Base-by-base conservation (phyloP, 2,329 filamentous ascomycete genomes). In the Anthostomella pinea region DNA sequence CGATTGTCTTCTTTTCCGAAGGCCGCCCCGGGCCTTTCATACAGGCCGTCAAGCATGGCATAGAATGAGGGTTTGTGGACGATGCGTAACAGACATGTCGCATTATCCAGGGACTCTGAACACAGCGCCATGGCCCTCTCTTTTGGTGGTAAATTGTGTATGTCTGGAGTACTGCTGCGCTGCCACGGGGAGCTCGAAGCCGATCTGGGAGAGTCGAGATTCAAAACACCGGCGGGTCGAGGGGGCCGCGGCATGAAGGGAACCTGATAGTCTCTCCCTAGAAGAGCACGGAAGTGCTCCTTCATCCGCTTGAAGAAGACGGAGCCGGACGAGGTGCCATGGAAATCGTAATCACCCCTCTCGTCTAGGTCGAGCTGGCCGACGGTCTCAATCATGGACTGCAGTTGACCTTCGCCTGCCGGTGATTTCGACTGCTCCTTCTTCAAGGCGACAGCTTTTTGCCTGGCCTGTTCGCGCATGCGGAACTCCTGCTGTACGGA, bases 381-480 rank as follows among this genome's bases (percentile, higher is more conserved):
- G 3, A 91, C 88, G 26, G 87, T 87, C 57, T 91, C 86, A 39
- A 97, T 89, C 91, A 98, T 97, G 18, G 90, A 95, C 57, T 91
- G 83, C 17, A 98, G 70, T 47, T 91, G 78, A 8, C 78, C 79
- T 49, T 91, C 87, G 28, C 29, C 68, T 64, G 18, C 45, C 46
- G 54, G 34, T 47, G 57, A 46, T 33, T 34, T 58, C 33, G 56
- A 35, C 21, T 56, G 57, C 19, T 66, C 63, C 14, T 56, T 54
- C 27, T 64, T 68, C 32, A 67, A 43, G 44, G 73, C 62, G 31
- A 60, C 60, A 16, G 67, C 62, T 37, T 72, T 68, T 5, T 64
- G 54, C 38, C 74, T 68, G 30, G 69, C 68, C 45, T 71, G 68
- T 50, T 79, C 73, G 39, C 77, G 68, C 46, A 71, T 74, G 23